phyloP scores from a whole-genome alignment of 2,329 filamentous ascomycete genomes.

The Massarina eburnea region DNA sequence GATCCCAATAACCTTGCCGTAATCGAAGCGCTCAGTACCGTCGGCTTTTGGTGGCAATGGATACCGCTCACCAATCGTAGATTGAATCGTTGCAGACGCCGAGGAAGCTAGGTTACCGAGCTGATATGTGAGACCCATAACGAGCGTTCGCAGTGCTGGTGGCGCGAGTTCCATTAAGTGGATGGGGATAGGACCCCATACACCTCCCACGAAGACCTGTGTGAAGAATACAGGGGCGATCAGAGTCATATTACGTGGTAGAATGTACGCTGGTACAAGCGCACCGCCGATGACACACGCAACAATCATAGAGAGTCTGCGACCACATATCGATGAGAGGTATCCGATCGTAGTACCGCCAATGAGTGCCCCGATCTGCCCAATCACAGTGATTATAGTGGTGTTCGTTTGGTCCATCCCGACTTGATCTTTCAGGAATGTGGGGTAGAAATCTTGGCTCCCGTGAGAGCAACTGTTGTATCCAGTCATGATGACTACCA shows the following conservation, averaged over 20 bases:
- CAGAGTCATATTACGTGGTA: constrained; percentile 59
- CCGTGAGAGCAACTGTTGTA: constrained; percentile 43
- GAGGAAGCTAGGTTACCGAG: constrained; percentile 71
- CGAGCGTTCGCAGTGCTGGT: constrained; percentile 68
- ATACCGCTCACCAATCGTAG: constrained; percentile 71
- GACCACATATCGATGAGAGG: constrained; percentile 42
- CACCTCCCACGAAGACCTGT: constrained; percentile 45
- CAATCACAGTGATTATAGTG: constrained; percentile 40
- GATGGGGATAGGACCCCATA: constrained; percentile 51
- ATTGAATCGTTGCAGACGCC: constrained; percentile 71
- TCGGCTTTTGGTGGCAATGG: constrained; percentile 58
- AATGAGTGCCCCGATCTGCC: constrained; percentile 42
- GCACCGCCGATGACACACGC: constrained; percentile 64
- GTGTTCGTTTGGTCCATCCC: constrained; percentile 28
- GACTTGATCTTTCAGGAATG: constrained; percentile 43
- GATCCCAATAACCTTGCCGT: constrained; percentile 80
- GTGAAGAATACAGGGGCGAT: constrained; percentile 80
- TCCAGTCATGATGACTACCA: constrained; percentile 40
- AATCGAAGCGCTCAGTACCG: constrained; percentile 46
- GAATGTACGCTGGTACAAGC: constrained; percentile 78
- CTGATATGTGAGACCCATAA: constrained; percentile 71
- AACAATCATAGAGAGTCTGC: constrained; percentile 47
- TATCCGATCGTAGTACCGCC: constrained; percentile 48
- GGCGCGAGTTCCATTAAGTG: constrained; percentile 74
- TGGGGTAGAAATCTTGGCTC: constrained; percentile 45